Evolutionary conservation across 768 basidiomycete genomes (phyloP).

Genomic region (Termitomyces sp.): DNA sequence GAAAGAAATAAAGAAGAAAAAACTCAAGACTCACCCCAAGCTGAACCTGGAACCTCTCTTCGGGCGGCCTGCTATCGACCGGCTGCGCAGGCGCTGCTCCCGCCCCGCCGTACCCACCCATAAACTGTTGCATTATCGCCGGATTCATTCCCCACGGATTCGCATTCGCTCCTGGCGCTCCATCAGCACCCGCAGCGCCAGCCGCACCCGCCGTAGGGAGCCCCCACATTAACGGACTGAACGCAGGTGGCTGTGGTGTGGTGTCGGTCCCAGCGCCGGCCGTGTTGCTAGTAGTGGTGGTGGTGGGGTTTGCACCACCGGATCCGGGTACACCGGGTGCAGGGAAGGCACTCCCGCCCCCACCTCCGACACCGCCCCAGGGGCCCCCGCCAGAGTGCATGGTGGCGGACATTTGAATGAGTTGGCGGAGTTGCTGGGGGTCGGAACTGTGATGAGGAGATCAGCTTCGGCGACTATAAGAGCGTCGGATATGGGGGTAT

Average conservation of each 20-base stretch:
- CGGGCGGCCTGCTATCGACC: constrained; percentile 69
- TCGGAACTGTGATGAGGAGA: constrained; percentile 45
- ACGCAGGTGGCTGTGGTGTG: constrained; percentile 13
- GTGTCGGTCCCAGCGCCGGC: constrained; percentile 20
- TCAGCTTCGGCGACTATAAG: background rate
- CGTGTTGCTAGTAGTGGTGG: background rate
- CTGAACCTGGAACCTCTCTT: constrained; percentile 90
- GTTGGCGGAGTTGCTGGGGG: constrained; percentile 61
- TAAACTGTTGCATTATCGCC: constrained; percentile 38
- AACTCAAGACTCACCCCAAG: constrained; percentile 50
- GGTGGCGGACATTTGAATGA: constrained; percentile 59
- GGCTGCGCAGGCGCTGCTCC: constrained; percentile 39
- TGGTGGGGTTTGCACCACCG: constrained; percentile 15
- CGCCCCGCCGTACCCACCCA: constrained; percentile 16
- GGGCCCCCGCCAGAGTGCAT: constrained; percentile 27
- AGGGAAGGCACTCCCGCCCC: constrained; percentile 37
- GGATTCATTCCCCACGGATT: constrained; percentile 35
- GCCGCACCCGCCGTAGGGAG: background rate
- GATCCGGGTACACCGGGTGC: constrained; percentile 53
- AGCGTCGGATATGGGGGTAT: background rate
- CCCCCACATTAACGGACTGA: constrained; percentile 14
- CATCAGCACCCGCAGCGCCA: constrained; percentile 13
- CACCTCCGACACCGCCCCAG: constrained; percentile 11
- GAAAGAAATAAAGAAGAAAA: background rate
- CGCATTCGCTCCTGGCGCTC: constrained; percentile 20